A percentile compares a stretch with the other conserved stretches of the same genome.
phyloP scores from a whole-genome alignment of 2,329 filamentous ascomycete species.

The Dendryphion nanum region DNA sequence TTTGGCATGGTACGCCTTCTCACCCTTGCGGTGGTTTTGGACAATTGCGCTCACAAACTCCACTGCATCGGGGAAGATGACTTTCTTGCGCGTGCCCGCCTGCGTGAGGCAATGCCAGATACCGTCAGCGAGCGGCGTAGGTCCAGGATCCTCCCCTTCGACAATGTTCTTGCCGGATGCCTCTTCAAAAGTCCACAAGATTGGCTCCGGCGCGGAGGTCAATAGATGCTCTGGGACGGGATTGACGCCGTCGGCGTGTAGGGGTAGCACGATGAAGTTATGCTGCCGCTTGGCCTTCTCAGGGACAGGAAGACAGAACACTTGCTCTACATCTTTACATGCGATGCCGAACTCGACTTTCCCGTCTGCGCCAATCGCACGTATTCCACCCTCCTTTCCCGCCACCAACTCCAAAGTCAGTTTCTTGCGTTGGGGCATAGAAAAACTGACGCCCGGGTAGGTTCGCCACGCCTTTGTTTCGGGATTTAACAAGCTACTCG shows the following conservation, averaged over 20 bases:
- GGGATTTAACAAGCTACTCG: slow-evolving; percentile 20
- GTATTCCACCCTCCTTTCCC: slow-evolving; percentile 43
- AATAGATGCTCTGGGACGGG: slow-evolving; percentile 40
- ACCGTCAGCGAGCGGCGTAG: slow-evolving; percentile 45
- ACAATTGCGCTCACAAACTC: slow-evolving; percentile 61
- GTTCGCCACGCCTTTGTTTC: slow-evolving; percentile 27
- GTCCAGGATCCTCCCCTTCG: slow-evolving; percentile 44
- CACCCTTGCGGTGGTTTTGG: slow-evolving; percentile 61
- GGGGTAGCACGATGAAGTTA: slow-evolving; percentile 61
- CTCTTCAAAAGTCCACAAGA: slow-evolving; percentile 61
- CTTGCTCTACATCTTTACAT: slow-evolving; percentile 54
- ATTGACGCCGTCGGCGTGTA: slow-evolving; percentile 50
- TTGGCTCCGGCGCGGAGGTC: slow-evolving; percentile 49
- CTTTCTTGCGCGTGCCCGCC: slow-evolving; percentile 46
- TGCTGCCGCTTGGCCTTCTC: slow-evolving; percentile 64
- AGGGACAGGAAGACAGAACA: slow-evolving; percentile 61
- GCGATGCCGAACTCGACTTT: slow-evolving; percentile 55
- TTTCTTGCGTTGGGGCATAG: slow-evolving; percentile 64
- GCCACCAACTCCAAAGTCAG: slow-evolving; percentile 58
- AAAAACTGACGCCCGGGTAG: slow-evolving; percentile 56
- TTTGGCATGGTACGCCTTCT: slow-evolving; percentile 64
- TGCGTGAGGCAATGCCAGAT: slow-evolving; percentile 40
- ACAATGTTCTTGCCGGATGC: slow-evolving; percentile 45
- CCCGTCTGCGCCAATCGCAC: slow-evolving; percentile 51
- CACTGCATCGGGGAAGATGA: slow-evolving; percentile 54